These are phyloP conservation scores for Tricholomella constricta DNA, from an alignment of 768 basidiomycete genomes.

Conservation along the genomic window DNA sequence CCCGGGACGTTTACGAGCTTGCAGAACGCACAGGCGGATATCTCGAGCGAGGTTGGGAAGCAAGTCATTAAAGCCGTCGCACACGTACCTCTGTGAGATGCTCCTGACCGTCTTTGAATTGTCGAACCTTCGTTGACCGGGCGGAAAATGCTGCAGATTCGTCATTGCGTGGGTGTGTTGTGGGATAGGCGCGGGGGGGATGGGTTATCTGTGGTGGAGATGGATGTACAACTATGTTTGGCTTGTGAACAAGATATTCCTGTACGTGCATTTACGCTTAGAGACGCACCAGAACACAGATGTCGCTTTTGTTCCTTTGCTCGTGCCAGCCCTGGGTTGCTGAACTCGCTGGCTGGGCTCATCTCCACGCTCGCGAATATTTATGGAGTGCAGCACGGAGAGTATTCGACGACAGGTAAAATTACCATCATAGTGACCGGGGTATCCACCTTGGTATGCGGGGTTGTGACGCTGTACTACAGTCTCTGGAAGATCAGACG, in stretches of 20 bases:
- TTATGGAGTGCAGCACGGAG: conserved; percentile 49
- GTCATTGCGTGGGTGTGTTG: conserved; percentile 57
- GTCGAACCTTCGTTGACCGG: neutral
- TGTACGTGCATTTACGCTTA: conserved; percentile 36
- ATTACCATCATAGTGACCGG: conserved; percentile 52
- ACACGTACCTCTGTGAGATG: conserved; percentile 44
- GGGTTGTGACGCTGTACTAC: conserved; percentile 41
- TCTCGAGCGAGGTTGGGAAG: conserved; percentile 30
- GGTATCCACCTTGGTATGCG: conserved; percentile 41
- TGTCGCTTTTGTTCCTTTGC: neutral
- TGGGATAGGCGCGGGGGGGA: conserved; percentile 53
- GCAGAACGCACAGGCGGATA: conserved; percentile 27
- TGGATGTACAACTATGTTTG: conserved; percentile 63
- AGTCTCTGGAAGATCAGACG: conserved; percentile 45
- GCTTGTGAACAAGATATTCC: conserved; percentile 56
- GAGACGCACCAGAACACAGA: neutral
- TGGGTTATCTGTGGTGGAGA: conserved; percentile 62
- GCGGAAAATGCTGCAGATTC: conserved; percentile 35
- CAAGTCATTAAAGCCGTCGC: conserved; percentile 39
- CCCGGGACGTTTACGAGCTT: conserved; percentile 62
- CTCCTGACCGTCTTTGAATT: neutral
- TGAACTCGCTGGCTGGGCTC: conserved; percentile 59
- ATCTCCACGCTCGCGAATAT: conserved; percentile 56
- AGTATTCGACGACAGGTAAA: conserved; percentile 43
- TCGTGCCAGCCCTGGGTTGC: conserved; percentile 49